Base-by-base conservation (phyloP, 2,329 filamentous ascomycete species). In the Xylogone sp. region DNA sequence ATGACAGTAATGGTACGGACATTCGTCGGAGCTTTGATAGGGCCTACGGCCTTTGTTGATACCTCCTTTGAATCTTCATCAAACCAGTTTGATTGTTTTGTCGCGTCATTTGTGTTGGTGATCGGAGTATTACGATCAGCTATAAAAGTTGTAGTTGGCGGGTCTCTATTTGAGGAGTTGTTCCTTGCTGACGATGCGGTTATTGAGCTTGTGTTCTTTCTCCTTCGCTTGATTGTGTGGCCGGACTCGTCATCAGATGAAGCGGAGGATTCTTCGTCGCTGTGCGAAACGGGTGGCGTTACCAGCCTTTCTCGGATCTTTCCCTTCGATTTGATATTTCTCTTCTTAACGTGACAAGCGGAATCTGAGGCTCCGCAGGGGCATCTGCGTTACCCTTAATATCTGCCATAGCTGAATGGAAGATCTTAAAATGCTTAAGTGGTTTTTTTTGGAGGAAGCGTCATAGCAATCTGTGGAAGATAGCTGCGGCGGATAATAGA, bases 1-100 rank as follows among this genome's bases (percentile, higher is more conserved):
- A 84, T 96, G 7, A 93, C 81, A 0, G 92, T 97, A 57, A 96
- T 87, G 2, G 88, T 96, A 47, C 94, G 84, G 51, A 99, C 86
- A 62, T 97, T 97, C 1, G 89, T 88, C 0, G 93, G 81, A 1
- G 88, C 87, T 69, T 96, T 96, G 56, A 95, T 79, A 0, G 94
- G 94, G 0, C 94, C 94, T 22, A 96, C 86, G 2, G 65, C 65
- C 24, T 10, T 6, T 27, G 10, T 27, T 9, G 68, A 49, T 2
- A 61, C 64, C 52, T 62, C 61, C 43, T 53, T 71, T 21, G 75
- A 71, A n/a, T 78, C 76, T 53, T 93, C 88, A 55, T 96, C 91
- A 69, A 87, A 94, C 92, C 91, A 97, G 67, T 96, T 89, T 50
- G 81, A 87, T 43, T 84, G 81, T 64, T 95, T 96, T 1, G 93